Conservation (phyloP, 1,139 yeast species). For the Meyerozyma athensensis region DNA sequence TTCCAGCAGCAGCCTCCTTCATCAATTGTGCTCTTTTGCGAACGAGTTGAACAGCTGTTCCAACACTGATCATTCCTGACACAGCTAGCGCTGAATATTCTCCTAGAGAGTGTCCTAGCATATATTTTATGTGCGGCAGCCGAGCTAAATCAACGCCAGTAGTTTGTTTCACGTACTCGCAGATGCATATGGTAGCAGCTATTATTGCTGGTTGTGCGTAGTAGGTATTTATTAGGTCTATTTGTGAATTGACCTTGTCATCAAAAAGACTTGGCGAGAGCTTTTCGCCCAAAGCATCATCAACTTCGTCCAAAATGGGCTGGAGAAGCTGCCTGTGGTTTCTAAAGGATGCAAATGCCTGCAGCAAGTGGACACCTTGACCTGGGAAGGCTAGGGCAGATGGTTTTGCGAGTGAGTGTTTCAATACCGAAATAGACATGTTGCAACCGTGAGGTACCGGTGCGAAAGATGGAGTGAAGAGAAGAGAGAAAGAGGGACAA, state of each 20-base stretch:
- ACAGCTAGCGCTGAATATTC: slow-evolving; percentile 12
- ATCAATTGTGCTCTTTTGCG: slow-evolving; percentile 11
- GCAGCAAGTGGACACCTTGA: slow-evolving; percentile 10
- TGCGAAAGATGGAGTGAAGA: no score
- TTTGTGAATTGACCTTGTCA: slow-evolving; percentile 7
- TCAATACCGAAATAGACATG: not conserved
- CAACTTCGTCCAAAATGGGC: slow-evolving; percentile 9
- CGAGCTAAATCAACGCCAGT: slow-evolving; percentile 10
- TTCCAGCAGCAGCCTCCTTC: slow-evolving; percentile 8
- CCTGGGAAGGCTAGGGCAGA: slow-evolving; percentile 10
- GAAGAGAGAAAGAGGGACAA: no score
- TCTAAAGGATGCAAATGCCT: slow-evolving; percentile 9
- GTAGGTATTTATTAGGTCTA: slow-evolving; percentile 9
- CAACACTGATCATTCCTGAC: slow-evolving; percentile 9
- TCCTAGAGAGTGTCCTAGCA: slow-evolving; percentile 13
- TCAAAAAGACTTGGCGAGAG: slow-evolving; percentile 10
- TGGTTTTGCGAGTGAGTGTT: not conserved
- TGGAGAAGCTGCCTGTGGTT: slow-evolving; percentile 6
- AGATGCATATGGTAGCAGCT: slow-evolving; percentile 9
- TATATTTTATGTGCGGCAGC: slow-evolving; percentile 6
- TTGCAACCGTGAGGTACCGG: no score
- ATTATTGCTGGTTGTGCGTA: slow-evolving; percentile 15
- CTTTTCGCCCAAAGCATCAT: slow-evolving; percentile 8
- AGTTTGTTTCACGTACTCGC: slow-evolving; percentile 6
- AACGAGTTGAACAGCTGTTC: slow-evolving; percentile 10